phyloP scores from a whole-genome alignment of 345 rosid species.

The Euphorbia peplus region DNA sequence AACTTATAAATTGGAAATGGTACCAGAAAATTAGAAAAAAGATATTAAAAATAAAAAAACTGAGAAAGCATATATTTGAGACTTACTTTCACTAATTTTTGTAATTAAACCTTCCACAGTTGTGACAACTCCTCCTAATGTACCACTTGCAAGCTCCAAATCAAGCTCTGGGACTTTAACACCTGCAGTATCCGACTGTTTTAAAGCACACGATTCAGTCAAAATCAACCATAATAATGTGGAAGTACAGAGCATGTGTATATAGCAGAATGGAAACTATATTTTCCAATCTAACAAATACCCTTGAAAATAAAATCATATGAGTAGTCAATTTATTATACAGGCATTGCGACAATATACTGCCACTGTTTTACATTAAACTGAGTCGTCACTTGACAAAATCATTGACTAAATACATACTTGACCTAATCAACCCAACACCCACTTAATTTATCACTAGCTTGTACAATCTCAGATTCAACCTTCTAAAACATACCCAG shows the following conservation, averaged over 20 bases:
- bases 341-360: background rate
- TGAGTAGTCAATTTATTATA: background rate
- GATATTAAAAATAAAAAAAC: background rate
- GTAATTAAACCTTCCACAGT: conserved; percentile 92
- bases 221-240: background rate
- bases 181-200: conserved; percentile 86
- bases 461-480: too few relatives aligned
- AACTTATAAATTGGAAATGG: too few relatives aligned
- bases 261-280: conserved; percentile 1
- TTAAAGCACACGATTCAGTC: conserved; percentile 11
- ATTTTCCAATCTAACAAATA: background rate
- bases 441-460: background rate
- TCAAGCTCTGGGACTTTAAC: conserved; percentile 82
- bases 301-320: background rate
- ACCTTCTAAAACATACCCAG: background rate
- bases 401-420: background rate
- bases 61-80: conserved; percentile 8
- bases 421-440: too few relatives aligned
- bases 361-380: background rate
- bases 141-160: conserved; percentile 82
- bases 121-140: conserved; percentile 86
- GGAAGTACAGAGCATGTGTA: background rate
- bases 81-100: conserved; percentile 92
- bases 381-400: background rate
- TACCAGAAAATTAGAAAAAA: background rate